phyloP scores from a whole-genome alignment of 345 rosid genomes.

The Populus davidiana region DNA sequence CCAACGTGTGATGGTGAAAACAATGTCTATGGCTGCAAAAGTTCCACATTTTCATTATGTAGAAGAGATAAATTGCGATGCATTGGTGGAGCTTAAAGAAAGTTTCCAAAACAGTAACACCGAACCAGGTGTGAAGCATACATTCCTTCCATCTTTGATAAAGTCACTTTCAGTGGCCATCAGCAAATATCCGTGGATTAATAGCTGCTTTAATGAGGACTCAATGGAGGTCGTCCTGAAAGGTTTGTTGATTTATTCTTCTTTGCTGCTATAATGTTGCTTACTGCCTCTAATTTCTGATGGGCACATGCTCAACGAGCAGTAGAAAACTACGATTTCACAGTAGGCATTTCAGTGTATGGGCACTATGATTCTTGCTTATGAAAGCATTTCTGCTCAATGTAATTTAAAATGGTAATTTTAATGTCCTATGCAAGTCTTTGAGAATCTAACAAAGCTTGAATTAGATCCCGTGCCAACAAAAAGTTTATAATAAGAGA shows the following conservation, averaged over 20 bases:
- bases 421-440: neutral
- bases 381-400: neutral
- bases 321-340: neutral
- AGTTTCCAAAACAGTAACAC: conserved; percentile 63
- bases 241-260: conserved; percentile 41
- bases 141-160: conserved; percentile 79
- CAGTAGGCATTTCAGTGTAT: neutral
- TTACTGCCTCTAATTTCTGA: neutral
- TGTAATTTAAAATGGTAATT: neutral
- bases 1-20: conserved; percentile 82
- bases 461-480: neutral
- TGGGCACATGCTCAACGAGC: neutral
- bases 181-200: conserved; percentile 67
- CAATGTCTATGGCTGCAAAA: conserved; percentile 88
- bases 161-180: conserved; percentile 87
- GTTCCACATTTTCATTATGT: conserved; percentile 95
- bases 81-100: conserved; percentile 67
- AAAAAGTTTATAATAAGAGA: neutral
- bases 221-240: conserved; percentile 65
- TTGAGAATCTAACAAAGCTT: neutral
- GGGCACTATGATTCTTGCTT: neutral
- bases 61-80: conserved; percentile 82
- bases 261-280: neutral
- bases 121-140: conserved; percentile 66
- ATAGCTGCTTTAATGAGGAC: conserved; percentile 84